Evolutionary conservation across 1,284 basidiomycete species (phyloP).

Genomic region (Cutaneotrichosporon sp.): DNA sequence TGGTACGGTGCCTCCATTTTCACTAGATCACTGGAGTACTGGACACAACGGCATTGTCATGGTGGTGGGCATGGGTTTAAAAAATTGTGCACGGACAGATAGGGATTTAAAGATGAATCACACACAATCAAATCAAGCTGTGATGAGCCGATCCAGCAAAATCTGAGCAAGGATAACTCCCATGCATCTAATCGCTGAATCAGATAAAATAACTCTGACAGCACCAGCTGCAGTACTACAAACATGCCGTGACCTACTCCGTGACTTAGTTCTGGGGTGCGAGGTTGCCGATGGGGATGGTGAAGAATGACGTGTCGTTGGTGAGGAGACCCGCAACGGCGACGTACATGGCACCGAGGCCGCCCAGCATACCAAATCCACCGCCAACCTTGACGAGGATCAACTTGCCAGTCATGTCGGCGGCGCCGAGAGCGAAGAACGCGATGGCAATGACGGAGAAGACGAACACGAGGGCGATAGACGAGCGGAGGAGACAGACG

Average conservation of each 20-base stretch:
- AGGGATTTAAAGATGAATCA: too few species aligned
- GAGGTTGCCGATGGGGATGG: slow-evolving; percentile 51
- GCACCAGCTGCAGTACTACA: background rate
- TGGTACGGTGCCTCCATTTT: too few species aligned
- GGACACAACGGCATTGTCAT: too few species aligned
- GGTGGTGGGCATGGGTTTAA: too few species aligned
- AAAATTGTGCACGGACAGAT: too few species aligned
- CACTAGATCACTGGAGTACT: too few species aligned
- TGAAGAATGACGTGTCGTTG: slow-evolving; percentile 47
- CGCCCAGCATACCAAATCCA: slow-evolving; percentile 60
- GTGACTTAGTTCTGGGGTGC: slow-evolving; percentile 13
- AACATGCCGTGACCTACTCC: background rate
- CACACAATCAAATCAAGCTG: too few species aligned
- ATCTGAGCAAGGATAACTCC: too few species aligned
- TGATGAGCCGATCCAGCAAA: too few species aligned
- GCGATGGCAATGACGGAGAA: slow-evolving; percentile 69
- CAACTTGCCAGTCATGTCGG: slow-evolving; percentile 39
- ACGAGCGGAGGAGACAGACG: slow-evolving; percentile 40
- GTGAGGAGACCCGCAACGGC: slow-evolving; percentile 55
- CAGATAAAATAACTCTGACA: background rate
- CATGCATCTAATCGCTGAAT: background rate
- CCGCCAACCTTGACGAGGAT: slow-evolving; percentile 65
- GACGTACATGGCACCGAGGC: slow-evolving; percentile 48
- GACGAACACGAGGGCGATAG: slow-evolving; percentile 46
- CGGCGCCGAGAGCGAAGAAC: slow-evolving; percentile 54